These are phyloP conservation scores for Sugiyamaella floridensis DNA, from an alignment of 805 yeast genomes.

Conservation along the genomic window DNA sequence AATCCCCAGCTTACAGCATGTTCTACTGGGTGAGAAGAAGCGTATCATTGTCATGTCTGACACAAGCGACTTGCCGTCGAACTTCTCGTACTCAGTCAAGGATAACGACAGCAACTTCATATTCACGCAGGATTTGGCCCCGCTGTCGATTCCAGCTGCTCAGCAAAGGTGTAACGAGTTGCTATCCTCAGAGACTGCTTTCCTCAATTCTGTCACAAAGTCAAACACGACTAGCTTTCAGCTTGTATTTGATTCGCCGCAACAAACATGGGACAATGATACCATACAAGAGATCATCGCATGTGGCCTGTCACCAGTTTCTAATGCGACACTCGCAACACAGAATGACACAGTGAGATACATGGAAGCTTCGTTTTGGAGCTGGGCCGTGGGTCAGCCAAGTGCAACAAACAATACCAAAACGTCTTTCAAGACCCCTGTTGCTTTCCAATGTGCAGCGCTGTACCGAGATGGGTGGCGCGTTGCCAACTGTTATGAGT, in stretches of 20 bases:
- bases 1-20: conserved; percentile 1
- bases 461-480: conserved; percentile 47
- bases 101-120: not conserved
- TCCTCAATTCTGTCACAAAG: not conserved
- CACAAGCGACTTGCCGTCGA: not conserved
- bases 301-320: conserved; percentile 63
- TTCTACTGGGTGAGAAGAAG: conserved; percentile 3
- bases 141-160: not conserved
- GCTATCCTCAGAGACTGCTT: not conserved
- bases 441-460: conserved; percentile 43
- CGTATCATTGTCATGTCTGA: conserved; percentile 1
- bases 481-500: conserved; percentile 59
- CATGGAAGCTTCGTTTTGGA: conserved; percentile 43
- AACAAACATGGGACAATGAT: conserved; percentile 33
- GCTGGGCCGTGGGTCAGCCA: conserved; percentile 66
- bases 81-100: not conserved
- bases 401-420: conserved; percentile 15
- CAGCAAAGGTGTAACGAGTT: not conserved
- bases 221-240: not conserved
- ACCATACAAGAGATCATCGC: conserved; percentile 36
- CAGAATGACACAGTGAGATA: not conserved
- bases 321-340: conserved; percentile 30
- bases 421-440: conserved; percentile 10
- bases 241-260: conserved; percentile 9
- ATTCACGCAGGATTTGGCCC: not conserved